Conservation (phyloP, 306 rosid species). For the Abrus pulchellus region DNA sequence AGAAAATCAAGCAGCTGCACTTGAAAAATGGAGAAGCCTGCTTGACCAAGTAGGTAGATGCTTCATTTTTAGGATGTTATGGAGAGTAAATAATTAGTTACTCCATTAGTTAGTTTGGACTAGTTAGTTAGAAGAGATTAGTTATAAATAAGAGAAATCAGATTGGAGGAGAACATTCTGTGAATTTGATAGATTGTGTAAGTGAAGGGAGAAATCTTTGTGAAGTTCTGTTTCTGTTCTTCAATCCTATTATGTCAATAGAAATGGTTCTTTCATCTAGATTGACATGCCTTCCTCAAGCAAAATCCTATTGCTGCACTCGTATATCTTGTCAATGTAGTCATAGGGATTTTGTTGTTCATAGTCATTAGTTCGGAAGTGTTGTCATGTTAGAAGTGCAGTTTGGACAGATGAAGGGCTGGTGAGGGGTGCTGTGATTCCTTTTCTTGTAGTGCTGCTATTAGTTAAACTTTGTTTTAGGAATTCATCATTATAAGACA, state of each 20-base stretch:
- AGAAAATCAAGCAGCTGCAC: slow-evolving; percentile 44
- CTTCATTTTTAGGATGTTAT: neutral
- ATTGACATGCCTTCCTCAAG: slow-evolving; percentile 40
- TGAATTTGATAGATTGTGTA: too few relatives aligned
- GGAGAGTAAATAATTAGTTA: too few relatives aligned
- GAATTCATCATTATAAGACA: slow-evolving; percentile 16
- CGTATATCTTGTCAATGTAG: slow-evolving; percentile 11
- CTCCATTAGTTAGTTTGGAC: too few relatives aligned
- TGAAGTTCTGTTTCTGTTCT: too few relatives aligned
- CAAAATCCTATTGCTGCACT: slow-evolving; percentile 3
- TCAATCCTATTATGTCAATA: slow-evolving; percentile 20
- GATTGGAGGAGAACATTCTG: too few relatives aligned
- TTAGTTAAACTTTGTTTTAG: neutral
- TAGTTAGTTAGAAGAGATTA: too few relatives aligned
- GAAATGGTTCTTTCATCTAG: slow-evolving; percentile 45
- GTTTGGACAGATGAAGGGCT: neutral
- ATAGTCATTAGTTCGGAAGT: slow-evolving; percentile 42
- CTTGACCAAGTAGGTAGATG: slow-evolving; percentile 21
- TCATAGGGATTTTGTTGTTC: slow-evolving; percentile 47
- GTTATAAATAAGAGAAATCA: too few relatives aligned
- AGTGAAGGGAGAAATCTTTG: too few relatives aligned
- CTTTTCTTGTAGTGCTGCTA: neutral
- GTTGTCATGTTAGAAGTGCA: slow-evolving; percentile 47
- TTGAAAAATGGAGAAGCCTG: slow-evolving; percentile 3
- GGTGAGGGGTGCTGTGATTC: slow-evolving; percentile 1